Conservation (phyloP, 805 yeast species). For the Zygosaccharomyces gambellarensis region DNA sequence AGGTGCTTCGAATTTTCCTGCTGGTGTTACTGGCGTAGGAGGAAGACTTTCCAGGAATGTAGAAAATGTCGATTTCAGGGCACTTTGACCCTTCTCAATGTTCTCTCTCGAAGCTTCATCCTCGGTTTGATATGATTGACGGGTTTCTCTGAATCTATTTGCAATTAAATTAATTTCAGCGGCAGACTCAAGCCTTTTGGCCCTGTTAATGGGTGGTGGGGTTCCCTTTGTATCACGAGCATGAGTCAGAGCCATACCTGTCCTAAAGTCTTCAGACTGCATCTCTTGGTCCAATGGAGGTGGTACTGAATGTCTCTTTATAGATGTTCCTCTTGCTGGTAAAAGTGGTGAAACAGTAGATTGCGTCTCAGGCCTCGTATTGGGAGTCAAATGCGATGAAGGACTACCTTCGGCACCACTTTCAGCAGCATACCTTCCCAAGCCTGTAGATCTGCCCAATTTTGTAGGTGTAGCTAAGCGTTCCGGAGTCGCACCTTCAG, state of each 20-base stretch:
- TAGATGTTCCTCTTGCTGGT: constrained; percentile 34
- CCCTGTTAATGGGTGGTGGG: constrained; percentile 16
- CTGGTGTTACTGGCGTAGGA: constrained; percentile 8
- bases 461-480: not conserved
- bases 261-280: constrained; percentile 27
- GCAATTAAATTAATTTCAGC: constrained; percentile 56
- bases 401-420: not conserved
- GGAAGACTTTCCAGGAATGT: constrained; percentile 17
- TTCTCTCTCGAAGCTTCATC: constrained; percentile 51
- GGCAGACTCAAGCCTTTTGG: constrained; percentile 23
- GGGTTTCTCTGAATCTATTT: constrained; percentile 54
- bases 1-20: constrained; percentile 15
- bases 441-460: not conserved
- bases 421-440: not conserved
- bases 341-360: constrained; percentile 29
- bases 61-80: constrained; percentile 36
- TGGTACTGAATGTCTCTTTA: constrained; percentile 22
- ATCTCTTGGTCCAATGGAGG: constrained; percentile 31
- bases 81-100: constrained; percentile 43
- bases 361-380: constrained; percentile 6
- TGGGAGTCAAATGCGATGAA: not conserved
- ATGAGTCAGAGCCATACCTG: constrained; percentile 24
- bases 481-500: not conserved
- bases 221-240: constrained; percentile 18
- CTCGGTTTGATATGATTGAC: constrained; percentile 45